These are phyloP conservation scores for Pyrus hybrid DNA, from an alignment of 331 rosid species.

Conservation along the genomic window DNA sequence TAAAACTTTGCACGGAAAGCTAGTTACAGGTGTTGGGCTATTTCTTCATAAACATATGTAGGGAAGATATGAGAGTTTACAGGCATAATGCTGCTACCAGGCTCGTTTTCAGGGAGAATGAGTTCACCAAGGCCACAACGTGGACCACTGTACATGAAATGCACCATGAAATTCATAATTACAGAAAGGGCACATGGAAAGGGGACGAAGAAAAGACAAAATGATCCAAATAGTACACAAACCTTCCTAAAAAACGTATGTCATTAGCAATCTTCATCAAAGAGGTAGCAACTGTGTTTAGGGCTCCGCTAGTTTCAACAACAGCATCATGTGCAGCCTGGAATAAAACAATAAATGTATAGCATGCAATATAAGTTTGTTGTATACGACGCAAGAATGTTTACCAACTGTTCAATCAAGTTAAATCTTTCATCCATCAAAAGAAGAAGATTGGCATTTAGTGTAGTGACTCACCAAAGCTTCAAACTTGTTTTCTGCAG, in stretches of 20 bases:
- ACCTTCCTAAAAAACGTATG: slow-evolving; percentile 94
- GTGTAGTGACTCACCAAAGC: slow-evolving; percentile 74
- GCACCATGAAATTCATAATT: slow-evolving; percentile 10
- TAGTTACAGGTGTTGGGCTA: neutral
- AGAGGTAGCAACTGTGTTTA: slow-evolving; percentile 82
- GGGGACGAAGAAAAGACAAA: neutral
- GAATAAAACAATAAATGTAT: slow-evolving; percentile 10
- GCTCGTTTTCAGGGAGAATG: slow-evolving; percentile 97
- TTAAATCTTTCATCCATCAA: neutral
- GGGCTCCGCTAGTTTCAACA: slow-evolving; percentile 91
- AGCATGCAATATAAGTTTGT: slow-evolving; percentile 9
- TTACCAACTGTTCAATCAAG: slow-evolving; percentile 9
- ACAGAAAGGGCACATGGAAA: neutral
- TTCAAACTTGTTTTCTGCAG: slow-evolving; percentile 97
- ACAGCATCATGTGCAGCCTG: slow-evolving; percentile 99
- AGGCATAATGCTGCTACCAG: slow-evolving; percentile 99
- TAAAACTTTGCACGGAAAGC: slow-evolving; percentile 2
- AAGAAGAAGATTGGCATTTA: neutral
- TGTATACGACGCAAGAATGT: slow-evolving; percentile 6
- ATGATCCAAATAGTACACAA: slow-evolving; percentile 10
- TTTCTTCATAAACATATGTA: neutral
- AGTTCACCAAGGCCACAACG: slow-evolving; percentile 99
- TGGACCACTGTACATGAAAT: slow-evolving; percentile 67
- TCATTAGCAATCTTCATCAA: slow-evolving; percentile 94
- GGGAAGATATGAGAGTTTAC: slow-evolving; percentile 39